Evolutionary conservation across 23 red algal genomes (phyloP).

Genomic region (Pyropia yezoensis): DNA sequence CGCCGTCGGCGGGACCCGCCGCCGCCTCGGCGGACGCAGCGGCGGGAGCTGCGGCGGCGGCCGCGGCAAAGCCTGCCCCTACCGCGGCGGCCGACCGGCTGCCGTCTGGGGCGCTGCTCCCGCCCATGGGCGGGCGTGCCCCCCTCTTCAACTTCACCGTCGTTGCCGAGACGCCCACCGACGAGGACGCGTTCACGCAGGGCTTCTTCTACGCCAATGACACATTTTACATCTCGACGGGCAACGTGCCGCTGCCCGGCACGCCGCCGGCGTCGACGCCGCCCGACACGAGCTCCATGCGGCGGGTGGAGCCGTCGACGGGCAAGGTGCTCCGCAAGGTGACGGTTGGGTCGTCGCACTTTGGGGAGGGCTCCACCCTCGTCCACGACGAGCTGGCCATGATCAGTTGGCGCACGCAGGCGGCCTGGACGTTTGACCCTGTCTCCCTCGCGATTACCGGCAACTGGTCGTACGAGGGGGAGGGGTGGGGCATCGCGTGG

Average conservation of each 20-base stretch:
- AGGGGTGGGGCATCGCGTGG: slow-evolving; percentile 64
- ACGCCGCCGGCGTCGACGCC: background rate
- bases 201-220: slow-evolving; percentile 44
- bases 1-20: too few relatives aligned
- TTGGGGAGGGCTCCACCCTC: slow-evolving; percentile 62
- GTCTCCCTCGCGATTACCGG: slow-evolving; percentile 37
- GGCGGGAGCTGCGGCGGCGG: too few relatives aligned
- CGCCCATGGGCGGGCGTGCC: background rate
- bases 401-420: slow-evolving; percentile 60
- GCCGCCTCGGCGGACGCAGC: too few relatives aligned
- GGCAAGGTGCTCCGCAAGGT: slow-evolving; percentile 37
- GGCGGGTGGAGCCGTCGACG: slow-evolving; percentile 37
- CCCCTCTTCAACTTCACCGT: background rate
- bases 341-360: slow-evolving; percentile 15
- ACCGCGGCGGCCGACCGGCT: slow-evolving; percentile 1
- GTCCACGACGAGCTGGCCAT: slow-evolving; percentile 38
- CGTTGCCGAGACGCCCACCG: background rate
- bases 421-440: slow-evolving; percentile 51
- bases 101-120: background rate
- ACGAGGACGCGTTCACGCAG: slow-evolving; percentile 33
- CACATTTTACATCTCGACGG: slow-evolving; percentile 44
- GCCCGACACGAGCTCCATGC: slow-evolving; percentile 7
- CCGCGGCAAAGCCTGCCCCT: too few relatives aligned
- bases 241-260: background rate
- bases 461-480: slow-evolving; percentile 63